phyloP scores from a whole-genome alignment of 2,329 filamentous ascomycete species.

The Monilinia polystroma region DNA sequence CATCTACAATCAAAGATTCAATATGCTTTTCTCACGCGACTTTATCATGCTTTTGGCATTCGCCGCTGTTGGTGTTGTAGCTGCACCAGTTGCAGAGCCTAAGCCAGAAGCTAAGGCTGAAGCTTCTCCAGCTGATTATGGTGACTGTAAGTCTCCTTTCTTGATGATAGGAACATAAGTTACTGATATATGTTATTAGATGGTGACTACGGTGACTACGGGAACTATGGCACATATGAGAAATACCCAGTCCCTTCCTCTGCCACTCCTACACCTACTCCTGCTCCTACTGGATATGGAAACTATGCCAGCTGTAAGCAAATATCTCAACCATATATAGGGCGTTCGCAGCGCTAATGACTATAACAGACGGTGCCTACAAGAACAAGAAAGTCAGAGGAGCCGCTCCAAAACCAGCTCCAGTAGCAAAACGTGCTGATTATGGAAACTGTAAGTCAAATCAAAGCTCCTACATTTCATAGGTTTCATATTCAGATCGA shows the following conservation, averaged over 20 bases:
- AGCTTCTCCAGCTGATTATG: slow-evolving; percentile 16
- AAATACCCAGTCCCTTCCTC: slow-evolving; percentile 8
- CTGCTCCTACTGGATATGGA: slow-evolving; percentile 8
- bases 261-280: neutral
- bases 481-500: neutral
- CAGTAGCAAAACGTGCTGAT: slow-evolving; percentile 2
- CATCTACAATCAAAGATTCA: slow-evolving; percentile 11
- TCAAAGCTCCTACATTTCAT: neutral
- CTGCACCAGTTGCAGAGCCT: slow-evolving; percentile 18
- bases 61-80: slow-evolving; percentile 10
- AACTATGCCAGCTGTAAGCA: slow-evolving; percentile 14
- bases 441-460: slow-evolving; percentile 13
- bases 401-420: slow-evolving; percentile 11
- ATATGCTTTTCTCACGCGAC: slow-evolving; percentile 24
- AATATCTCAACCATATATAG: neutral
- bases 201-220: slow-evolving; percentile 14
- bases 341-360: neutral
- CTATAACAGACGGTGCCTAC: neutral
- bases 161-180: neutral
- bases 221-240: slow-evolving; percentile 21
- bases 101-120: slow-evolving; percentile 15
- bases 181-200: neutral
- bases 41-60: slow-evolving; percentile 21
- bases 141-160: slow-evolving; percentile 8
- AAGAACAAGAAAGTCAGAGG: slow-evolving; percentile 1